phyloP scores from a whole-genome alignment of 768 basidiomycete species.

The Rhodotorula diobovata region DNA sequence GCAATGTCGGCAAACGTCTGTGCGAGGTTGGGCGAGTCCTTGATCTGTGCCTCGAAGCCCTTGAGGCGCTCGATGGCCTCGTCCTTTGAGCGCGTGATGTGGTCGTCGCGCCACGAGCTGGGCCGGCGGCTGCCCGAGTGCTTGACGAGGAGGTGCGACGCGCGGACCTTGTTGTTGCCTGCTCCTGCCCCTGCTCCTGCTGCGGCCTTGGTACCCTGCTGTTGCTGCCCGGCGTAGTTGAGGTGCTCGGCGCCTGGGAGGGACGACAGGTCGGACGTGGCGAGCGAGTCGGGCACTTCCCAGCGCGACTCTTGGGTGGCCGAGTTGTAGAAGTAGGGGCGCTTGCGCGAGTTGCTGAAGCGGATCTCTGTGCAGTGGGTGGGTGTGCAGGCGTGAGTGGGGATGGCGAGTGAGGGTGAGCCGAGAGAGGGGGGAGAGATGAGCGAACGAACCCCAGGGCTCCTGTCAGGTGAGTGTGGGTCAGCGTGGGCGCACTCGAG shows the following conservation, averaged over 20 bases:
- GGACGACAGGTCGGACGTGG: constrained; percentile 25
- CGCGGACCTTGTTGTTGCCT: constrained; percentile 62
- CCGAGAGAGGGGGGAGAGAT: too few species aligned
- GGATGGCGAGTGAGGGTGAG: background rate
- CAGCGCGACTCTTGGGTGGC: constrained; percentile 68
- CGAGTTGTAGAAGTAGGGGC: constrained; percentile 85
- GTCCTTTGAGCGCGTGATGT: constrained; percentile 79
- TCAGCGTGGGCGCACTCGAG: background rate
- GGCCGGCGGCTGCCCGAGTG: constrained; percentile 56
- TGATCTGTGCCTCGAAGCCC: constrained; percentile 62
- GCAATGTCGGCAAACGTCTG: constrained; percentile 76
- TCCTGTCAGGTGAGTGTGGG: background rate
- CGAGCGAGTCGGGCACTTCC: constrained; percentile 52
- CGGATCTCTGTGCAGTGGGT: constrained; percentile 59
- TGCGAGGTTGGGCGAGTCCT: constrained; percentile 48
- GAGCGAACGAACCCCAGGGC: constrained; percentile 15
- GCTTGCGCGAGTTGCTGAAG: constrained; percentile 67
- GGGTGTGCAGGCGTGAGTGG: background rate
- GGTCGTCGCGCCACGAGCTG: constrained; percentile 55
- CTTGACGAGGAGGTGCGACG: constrained; percentile 93
- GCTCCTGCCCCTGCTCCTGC: too few species aligned
- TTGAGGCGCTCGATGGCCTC: constrained; percentile 79
- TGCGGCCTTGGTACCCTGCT: constrained; percentile 38
- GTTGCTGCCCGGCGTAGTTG: constrained; percentile 36
- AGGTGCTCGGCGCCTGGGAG: constrained; percentile 40